Evolutionary conservation across 306 rosid species (phyloP), one percentile per base, ranked within the genome.

Genomic region (Lithocarpus polystachyus): DNA sequence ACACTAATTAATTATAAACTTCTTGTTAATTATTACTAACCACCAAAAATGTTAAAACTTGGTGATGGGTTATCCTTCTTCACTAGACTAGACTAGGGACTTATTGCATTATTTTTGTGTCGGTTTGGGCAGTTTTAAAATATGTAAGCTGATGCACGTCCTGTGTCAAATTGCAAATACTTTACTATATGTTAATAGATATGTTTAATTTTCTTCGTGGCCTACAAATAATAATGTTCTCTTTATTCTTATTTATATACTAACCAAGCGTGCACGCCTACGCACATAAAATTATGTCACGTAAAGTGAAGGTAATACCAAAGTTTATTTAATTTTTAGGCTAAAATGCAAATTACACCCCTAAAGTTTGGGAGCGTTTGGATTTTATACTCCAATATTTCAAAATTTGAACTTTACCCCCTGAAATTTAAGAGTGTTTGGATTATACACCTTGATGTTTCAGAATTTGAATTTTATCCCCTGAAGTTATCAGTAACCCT

Each of bases 211-310:
- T 48, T 78, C 71, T 60, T 23, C 74, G 64, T 80, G 73, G 22
- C 0, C 60, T 37, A 31, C 71, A 15, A 71, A 33, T 6, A 20
- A 35, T 40, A 40, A 22, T 61, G 20, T 6, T 45, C 20, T 51
- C 31, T 31, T 31, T 60, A 57, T 28, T 5, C 22, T 22, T 18
- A 71, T 57, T 59, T 4, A 37, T 82, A 56, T 68, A 54, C 5
- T 64, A 70, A 56, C 81, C 85, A 83, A 55, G 87, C 81, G 82
- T 84, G 89, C 87, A 87, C 77, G 80, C 84, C 74, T 54, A 81
- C 0, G 12, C 60, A n/a, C 55, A 28, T 62, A 40, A 57, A 33
- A 68, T 7, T 40, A 74, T 56, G 13, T 11, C 71, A 56, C 33
- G 73, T 77, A 64, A 40, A 72, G 79, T 45, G 52, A 67, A 74